Base-by-base conservation (phyloP, 345 rosid species). In the Ailanthus altissimus region DNA sequence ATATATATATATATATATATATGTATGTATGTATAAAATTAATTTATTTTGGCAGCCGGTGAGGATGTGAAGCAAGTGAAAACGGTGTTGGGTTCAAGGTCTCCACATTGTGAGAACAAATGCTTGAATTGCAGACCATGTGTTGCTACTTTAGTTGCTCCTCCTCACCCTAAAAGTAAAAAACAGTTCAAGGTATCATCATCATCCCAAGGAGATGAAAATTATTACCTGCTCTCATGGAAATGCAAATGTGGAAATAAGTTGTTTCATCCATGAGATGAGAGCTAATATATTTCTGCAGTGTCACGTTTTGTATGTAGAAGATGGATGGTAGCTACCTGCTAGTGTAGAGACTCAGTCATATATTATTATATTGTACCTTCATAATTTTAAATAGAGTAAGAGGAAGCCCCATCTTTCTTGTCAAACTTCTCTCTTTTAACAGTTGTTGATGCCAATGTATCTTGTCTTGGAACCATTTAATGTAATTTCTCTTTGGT, bases 181-280 rank as follows among this genome's bases (percentile, higher is more conserved):
- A 70, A 47, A 20, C 59, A 32, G 51, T 54, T 53, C 69, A 70
- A 38, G 49, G 72, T 51, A 8, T 18, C 47, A 20, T 9, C 68
- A 12, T 47, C 80, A 15, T 5, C 63, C 13, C 69, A 57, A n/a
- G 76, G 70, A 63, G 78, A 68, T 49, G 85, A 59, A 47, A 70
- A 79, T 66, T 85, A 85, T 49, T 85, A 85, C 68, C 81, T 82
- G 57, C 85, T 82, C 14, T 72, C 82, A 20, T 85, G 87, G 87
- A 85, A 76, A 69, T 85, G 87, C 78, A 85, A 72, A 77, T 85
- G 87, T 77, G 87, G 87, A 40, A 66, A 85, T 60, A 85, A 82
- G 70, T 72, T 85, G 40, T 85, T 80, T 69, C 81, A 79, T 38
- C 85, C 87, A 20, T 81, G 67, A 85, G 40, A 60, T 7, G 47